phyloP scores from a whole-genome alignment of 148 eudicot genomes.

The Limonium bicolor region DNA sequence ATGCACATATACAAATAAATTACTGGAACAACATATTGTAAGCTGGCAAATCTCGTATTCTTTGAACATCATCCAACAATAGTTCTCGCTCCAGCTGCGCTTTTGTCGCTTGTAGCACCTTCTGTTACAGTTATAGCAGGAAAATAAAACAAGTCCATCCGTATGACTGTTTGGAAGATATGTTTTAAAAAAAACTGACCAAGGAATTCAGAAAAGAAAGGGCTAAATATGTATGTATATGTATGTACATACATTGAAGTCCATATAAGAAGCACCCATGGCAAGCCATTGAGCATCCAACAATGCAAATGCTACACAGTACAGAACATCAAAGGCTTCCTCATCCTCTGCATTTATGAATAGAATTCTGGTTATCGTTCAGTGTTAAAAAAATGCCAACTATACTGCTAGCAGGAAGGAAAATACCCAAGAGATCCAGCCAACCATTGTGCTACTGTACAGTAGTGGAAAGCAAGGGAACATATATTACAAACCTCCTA shows the following conservation, averaged over 20 bases:
- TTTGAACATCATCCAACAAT: constrained; percentile 55
- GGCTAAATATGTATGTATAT: constrained; percentile 2
- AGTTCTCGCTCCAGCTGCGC: constrained; percentile 75
- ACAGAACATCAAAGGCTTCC: constrained; percentile 71
- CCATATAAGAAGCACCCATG: constrained; percentile 87
- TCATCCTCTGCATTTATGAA: constrained; percentile 51
- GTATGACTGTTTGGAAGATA: not conserved
- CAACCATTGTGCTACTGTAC: no score
- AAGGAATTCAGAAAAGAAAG: constrained; percentile 1
- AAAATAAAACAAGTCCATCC: not conserved
- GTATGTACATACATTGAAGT: constrained; percentile 44
- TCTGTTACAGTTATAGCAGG: constrained; percentile 20
- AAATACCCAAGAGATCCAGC: not conserved
- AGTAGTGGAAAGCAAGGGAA: no score
- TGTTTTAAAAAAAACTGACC: not conserved
- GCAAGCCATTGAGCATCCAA: constrained; percentile 99
- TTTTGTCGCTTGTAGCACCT: constrained; percentile 64
- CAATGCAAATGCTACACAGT: constrained; percentile 82
- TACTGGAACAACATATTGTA: constrained; percentile 58
- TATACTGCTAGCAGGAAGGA: no score
- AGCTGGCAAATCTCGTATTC: constrained; percentile 72
- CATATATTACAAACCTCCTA: no score
- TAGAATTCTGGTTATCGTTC: no score
- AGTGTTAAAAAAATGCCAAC: no score
- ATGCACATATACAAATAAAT: not conserved